Evolutionary conservation across 2,329 filamentous ascomycete genomes (phyloP), one percentile per base, ranked within the genome.

Genomic region (Metarhizium robertsii): DNA sequence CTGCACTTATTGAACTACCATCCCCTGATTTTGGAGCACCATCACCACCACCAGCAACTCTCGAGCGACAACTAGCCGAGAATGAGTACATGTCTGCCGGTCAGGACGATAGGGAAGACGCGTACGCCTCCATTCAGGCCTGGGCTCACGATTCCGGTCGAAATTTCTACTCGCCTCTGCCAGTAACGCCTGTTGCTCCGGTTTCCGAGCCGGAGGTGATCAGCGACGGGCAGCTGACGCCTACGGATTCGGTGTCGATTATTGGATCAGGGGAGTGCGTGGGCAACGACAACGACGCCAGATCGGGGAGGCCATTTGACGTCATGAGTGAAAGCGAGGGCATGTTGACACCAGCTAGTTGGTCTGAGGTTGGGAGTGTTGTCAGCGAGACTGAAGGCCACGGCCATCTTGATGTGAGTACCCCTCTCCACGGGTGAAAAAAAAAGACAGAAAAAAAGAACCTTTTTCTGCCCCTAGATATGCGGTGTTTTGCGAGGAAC

Each of bases 331-430:
- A 83, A 60, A 80, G 79, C 61, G 79, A 79, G 36, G 80, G 80
- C 34, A 77, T 84, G 62, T 67, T 75, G 54, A 86, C 83, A 0
- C 83, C 83, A 0, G 75, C 76, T 1, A 84, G 79, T 66, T 86
- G 83, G 83, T 83, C 80, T 6, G 83, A 86, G 64, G 76, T 86
- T 14, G 83, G 81, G 57, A 86, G 83, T 59, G 76, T 82, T 13
- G 71, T 84, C 30, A 85, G 81, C 64, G 79, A 83, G 65, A 78
- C 69, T 60, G 79, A 82, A 51, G 67, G 64, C 10, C 65, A 62
- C 6, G 54, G 63, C 5, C 67, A 66, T 11, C 62, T 64, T n/a
- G 71, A 66, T 67, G 63, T 42, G 18, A 48, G 29, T 36, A 6
- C 25, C n/a, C 10, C 36, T 45, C 18, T 53, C 18, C 38, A 53